Evolutionary conservation across 225 moss, liverwort and hornwort genomes (phyloP), one percentile per base, ranked within the genome.

Genomic region (Polytrichum commune): DNA sequence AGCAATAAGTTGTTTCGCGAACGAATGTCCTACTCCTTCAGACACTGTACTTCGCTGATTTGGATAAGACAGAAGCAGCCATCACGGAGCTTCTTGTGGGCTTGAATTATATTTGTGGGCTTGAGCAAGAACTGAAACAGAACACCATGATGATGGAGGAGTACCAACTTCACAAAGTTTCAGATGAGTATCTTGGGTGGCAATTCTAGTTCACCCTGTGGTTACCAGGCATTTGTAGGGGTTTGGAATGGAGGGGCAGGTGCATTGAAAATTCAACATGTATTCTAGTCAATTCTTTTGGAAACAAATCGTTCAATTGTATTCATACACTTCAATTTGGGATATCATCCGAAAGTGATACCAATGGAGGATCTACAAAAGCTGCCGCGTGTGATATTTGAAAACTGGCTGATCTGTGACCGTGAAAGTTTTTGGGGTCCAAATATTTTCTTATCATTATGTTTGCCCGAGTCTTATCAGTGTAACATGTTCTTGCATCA

Each of bases 1-100:
- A 95, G 83, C 98, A 98, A 73, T 93, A 98, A 77, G 84, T 91
- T 46, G 91, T 87, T 67, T 74, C 95, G 4, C 89, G 95, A 54
- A 91, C 98, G 62, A 98, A 98, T 69, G 90, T 91, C 66, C 83
- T 98, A 54, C 90, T 98, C 46, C 84, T 98, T 68, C 95, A 98
- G 66, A 95, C 95, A 7, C 91, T 98, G 13, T 95, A 93, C 76
- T 98, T 95, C 70, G 95, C 98, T 18, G 95, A 98, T 75, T 73
- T 91, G 75, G 60, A 72, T 30, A 98, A 98, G 84, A 90, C 95
- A n/a, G 98, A 98, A 77, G 90, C 91, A 27, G 91, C 89, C 32
- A 95, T 98, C 33, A 94, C 95, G 24, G 98, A 98, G 82, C 86
- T 98, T 16, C 76, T 98, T 26, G 98, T 95, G 65, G 98, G 98